These are phyloP conservation scores for Sapria himalayana DNA, from an alignment of 345 rosid species.

Conservation along the genomic window DNA sequence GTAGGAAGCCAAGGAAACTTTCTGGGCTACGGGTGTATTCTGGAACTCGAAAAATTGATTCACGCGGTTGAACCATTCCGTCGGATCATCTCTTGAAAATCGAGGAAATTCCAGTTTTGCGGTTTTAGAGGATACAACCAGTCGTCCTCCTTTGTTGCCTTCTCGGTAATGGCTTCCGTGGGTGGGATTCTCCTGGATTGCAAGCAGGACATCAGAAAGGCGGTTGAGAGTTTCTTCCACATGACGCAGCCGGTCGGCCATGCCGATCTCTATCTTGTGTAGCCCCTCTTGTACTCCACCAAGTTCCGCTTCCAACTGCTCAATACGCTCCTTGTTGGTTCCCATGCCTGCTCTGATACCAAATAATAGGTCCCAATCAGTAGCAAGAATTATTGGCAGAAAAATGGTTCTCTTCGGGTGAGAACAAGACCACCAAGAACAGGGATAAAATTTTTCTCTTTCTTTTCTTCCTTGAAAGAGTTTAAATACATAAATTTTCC, in stretches of 20 bases:
- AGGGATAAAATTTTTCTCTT: too few relatives aligned
- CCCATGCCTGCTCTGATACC: background rate
- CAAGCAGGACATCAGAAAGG: background rate
- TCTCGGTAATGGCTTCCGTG: background rate
- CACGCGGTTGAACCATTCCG: background rate
- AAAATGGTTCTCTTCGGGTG: too few relatives aligned
- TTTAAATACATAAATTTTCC: too few relatives aligned
- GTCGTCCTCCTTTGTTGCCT: background rate
- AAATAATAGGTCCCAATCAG: background rate
- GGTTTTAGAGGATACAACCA: background rate
- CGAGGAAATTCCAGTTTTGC: background rate
- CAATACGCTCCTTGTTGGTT: background rate
- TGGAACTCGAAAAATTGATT: background rate
- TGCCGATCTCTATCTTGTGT: too few relatives aligned
- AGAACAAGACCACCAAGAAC: too few relatives aligned
- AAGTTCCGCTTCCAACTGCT: background rate
- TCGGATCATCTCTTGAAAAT: background rate
- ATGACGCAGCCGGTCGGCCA: too few relatives aligned
- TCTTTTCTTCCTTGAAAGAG: too few relatives aligned
- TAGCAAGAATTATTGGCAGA: too few relatives aligned
- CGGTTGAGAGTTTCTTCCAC: background rate
- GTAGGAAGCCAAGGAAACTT: background rate
- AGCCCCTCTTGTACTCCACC: background rate
- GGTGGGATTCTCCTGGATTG: background rate
- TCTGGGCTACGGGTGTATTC: too few relatives aligned